A percentile compares a stretch with the other conserved stretches of the same genome.
phyloP scores from a whole-genome alignment of 2,329 filamentous ascomycete genomes.

The Gremmenia infestans region DNA sequence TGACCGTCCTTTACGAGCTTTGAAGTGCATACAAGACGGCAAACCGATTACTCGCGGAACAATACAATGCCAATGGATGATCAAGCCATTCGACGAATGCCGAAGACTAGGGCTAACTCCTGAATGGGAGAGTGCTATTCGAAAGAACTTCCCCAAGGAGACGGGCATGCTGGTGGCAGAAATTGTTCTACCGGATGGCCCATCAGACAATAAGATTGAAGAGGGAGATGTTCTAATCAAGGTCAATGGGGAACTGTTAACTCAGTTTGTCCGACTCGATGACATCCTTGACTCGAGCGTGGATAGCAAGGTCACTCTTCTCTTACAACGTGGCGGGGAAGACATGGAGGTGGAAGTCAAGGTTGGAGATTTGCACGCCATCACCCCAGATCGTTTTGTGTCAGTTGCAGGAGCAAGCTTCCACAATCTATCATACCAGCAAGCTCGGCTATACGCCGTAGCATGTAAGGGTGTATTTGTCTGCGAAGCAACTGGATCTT shows the following conservation, averaged over 20 bases:
- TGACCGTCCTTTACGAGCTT: constrained; percentile 80
- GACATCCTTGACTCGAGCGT: constrained; percentile 88
- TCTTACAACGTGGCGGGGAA: constrained; percentile 83
- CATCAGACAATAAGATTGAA: constrained; percentile 79
- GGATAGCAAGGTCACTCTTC: constrained; percentile 67
- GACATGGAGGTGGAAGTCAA: constrained; percentile 79
- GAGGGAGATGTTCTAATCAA: constrained; percentile 93
- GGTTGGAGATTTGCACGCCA: constrained; percentile 86
- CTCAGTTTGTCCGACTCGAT: constrained; percentile 87
- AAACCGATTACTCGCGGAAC: constrained; percentile 80
- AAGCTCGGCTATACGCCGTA: constrained; percentile 92
- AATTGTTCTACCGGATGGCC: constrained; percentile 86
- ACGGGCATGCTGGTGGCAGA: constrained; percentile 97
- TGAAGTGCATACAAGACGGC: constrained; percentile 76
- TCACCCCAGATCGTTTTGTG: constrained; percentile 94
- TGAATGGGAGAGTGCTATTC: constrained; percentile 80
- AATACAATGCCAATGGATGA: constrained; percentile 95
- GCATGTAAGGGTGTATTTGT: constrained; percentile 89
- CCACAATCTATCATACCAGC: constrained; percentile 94
- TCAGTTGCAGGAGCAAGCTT: constrained; percentile 92
- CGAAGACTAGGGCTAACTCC: constrained; percentile 78
- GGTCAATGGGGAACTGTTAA: constrained; percentile 88
- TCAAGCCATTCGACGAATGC: constrained; percentile 98
- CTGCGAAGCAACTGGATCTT: constrained; percentile 90
- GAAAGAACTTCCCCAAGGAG: constrained; percentile 81